Evolutionary conservation across 441 rosid genomes (phyloP).

Genomic region (Mallotus repandus): DNA sequence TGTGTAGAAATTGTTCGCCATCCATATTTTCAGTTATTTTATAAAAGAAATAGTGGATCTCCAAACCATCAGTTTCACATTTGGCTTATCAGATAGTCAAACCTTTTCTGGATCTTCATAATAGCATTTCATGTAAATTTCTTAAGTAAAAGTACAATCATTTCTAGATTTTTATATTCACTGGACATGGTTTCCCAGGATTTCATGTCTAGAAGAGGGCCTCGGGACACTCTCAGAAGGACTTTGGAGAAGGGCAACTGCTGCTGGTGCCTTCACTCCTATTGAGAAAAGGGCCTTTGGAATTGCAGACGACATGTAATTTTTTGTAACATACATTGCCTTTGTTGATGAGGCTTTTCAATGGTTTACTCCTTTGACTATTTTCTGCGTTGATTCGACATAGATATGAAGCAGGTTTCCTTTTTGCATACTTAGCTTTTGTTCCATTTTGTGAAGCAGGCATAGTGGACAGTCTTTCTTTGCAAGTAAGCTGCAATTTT

Average conservation of each 20-base stretch:
- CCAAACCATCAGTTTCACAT: neutral
- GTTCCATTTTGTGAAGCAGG: conserved; percentile 93
- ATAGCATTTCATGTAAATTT: neutral
- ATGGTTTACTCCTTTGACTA: conserved; percentile 1
- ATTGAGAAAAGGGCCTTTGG: conserved; percentile 86
- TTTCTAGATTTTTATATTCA: conserved; percentile 14
- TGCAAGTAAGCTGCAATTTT: conserved; percentile 56
- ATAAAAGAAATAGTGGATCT: neutral
- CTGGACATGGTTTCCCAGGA: conserved; percentile 36
- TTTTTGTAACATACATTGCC: conserved; percentile 17
- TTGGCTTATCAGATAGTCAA: neutral
- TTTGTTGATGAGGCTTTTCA: conserved; percentile 4
- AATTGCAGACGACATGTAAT: conserved; percentile 93
- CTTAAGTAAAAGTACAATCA: neutral
- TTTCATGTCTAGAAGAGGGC: conserved; percentile 53
- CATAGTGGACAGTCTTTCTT: conserved; percentile 74
- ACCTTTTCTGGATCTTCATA: neutral
- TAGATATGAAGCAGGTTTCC: conserved; percentile 95
- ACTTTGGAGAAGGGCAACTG: conserved; percentile 89
- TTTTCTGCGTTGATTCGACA: conserved; percentile 24
- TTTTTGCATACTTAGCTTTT: conserved; percentile 88
- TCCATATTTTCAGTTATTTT: neutral
- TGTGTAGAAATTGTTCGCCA: neutral
- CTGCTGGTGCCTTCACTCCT: conserved; percentile 69
- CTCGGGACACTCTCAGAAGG: conserved; percentile 58